Conservation (phyloP, 352 stramenopile species). For the Phytophthora pseudosyringae region DNA sequence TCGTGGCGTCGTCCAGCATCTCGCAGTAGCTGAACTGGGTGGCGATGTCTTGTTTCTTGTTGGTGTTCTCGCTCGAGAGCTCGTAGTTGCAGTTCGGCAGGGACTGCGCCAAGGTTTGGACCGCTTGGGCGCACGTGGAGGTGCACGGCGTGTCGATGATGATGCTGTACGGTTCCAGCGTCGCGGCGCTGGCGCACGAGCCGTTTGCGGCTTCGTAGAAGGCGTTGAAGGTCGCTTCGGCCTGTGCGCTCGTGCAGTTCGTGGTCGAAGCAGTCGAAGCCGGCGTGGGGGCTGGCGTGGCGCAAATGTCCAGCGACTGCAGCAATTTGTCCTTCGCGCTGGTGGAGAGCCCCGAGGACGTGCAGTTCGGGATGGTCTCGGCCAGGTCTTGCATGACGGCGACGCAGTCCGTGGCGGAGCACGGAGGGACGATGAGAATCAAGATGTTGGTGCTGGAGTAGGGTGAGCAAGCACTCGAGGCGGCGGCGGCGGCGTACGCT, state of each 20-base stretch:
- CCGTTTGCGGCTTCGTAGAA: conserved; percentile 19
- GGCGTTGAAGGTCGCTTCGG: conserved; percentile 16
- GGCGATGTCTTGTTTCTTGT: conserved; percentile 39
- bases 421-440: conserved; percentile 30
- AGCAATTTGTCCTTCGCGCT: conserved; percentile 17
- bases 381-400: conserved; percentile 18
- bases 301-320: conserved; percentile 23
- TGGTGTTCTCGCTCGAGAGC: conserved; percentile 24
- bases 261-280: conserved; percentile 23
- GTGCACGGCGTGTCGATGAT: conserved; percentile 39
- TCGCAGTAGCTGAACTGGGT: conserved; percentile 25
- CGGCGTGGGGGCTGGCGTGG: conserved; percentile 21
- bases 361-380: conserved; percentile 29
- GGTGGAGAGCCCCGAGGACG: conserved; percentile 4
- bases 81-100: conserved; percentile 42
- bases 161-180: conserved; percentile 34
- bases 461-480: conserved; percentile 14
- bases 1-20: conserved; percentile 9
- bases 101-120: conserved; percentile 24
- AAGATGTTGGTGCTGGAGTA: conserved; percentile 25
- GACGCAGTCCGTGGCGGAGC: conserved; percentile 28
- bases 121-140: conserved; percentile 28
- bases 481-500: conserved; percentile 12
- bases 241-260: conserved; percentile 24
- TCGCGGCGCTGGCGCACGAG: conserved; percentile 18